Percentiles rank a stretch among this genome's conserved stretches.
phyloP scores from a whole-genome alignment of 352 stramenopile genomes.

The Globisporangium megalacanthum region DNA sequence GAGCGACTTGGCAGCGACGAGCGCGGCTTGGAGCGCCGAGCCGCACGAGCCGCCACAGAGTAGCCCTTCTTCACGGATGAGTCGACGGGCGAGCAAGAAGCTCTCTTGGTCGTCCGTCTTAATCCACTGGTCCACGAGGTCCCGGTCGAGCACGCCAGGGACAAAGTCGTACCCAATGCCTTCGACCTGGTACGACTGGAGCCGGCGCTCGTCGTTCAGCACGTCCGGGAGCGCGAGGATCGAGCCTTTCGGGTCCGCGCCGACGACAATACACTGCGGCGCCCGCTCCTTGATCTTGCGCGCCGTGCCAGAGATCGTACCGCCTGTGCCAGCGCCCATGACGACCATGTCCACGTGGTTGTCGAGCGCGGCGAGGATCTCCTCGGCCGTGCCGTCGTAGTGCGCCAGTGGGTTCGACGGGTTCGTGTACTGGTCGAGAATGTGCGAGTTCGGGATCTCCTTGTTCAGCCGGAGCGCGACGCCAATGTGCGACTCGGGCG shows the following conservation, averaged over 20 bases:
- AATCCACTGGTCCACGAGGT: constrained; percentile 90
- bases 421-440: constrained; percentile 96
- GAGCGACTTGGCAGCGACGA: constrained; percentile 77
- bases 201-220: constrained; percentile 89
- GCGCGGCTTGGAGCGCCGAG: constrained; percentile 73
- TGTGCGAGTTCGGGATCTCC: constrained; percentile 92
- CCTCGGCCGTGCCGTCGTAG: constrained; percentile 92
- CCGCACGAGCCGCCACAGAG: constrained; percentile 92
- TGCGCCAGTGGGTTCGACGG: constrained; percentile 93
- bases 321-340: constrained; percentile 91
- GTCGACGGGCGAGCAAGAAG: constrained; percentile 90
- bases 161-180: constrained; percentile 98
- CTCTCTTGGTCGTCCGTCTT: constrained; percentile 94
- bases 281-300: constrained; percentile 93
- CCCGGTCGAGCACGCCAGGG: constrained; percentile 90
- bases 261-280: constrained; percentile 80
- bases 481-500: constrained; percentile 91
- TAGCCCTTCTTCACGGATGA: constrained; percentile 94
- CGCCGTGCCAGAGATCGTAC: constrained; percentile 92
- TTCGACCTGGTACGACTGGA: constrained; percentile 91
- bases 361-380: constrained; percentile 91
- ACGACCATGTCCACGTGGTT: constrained; percentile 95
- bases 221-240: constrained; percentile 90
- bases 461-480: constrained; percentile 89
- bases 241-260: constrained; percentile 88